These are phyloP conservation scores for Auricularia auricula-judae DNA, from an alignment of 768 basidiomycete species.

Conservation along the genomic window DNA sequence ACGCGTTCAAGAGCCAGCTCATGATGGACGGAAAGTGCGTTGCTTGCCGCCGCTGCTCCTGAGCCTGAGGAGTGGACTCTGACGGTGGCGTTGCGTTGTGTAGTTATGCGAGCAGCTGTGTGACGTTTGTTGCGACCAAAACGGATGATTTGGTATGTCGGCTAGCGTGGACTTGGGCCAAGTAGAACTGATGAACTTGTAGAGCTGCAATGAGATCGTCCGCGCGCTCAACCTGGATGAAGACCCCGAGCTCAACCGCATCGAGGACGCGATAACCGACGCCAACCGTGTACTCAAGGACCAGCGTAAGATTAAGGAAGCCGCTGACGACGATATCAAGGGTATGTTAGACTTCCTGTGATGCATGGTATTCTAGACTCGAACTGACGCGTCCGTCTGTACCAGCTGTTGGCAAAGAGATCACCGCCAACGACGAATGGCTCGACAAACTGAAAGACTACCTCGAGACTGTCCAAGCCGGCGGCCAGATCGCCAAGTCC, in stretches of 20 bases:
- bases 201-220: slow-evolving; percentile 40
- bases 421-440: not conserved
- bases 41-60: not conserved
- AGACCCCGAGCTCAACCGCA: slow-evolving; percentile 39
- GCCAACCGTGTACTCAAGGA: slow-evolving; percentile 25
- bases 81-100: not conserved
- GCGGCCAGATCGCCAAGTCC: slow-evolving; percentile 33
- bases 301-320: slow-evolving; percentile 31
- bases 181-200: not conserved
- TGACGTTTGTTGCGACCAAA: slow-evolving; percentile 57
- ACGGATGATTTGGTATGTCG: slow-evolving; percentile 38
- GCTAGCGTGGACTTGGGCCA: not conserved
- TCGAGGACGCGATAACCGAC: slow-evolving; percentile 34
- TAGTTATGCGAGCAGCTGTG: slow-evolving; percentile 46
- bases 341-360: slow-evolving; percentile 17
- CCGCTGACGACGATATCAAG: slow-evolving; percentile 29
- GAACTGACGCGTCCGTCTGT: not conserved
- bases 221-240: slow-evolving; percentile 38
- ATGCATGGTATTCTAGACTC: too few relatives aligned
- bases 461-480: slow-evolving; percentile 24
- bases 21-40: slow-evolving; percentile 55
- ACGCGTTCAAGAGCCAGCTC: slow-evolving; percentile 52
- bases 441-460: slow-evolving; percentile 20
- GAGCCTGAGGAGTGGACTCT: not conserved
- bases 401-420: slow-evolving; percentile 28